Conservation (phyloP, 371 early-diverging fungal genomes). For the Lichtheimia ornata region DNA sequence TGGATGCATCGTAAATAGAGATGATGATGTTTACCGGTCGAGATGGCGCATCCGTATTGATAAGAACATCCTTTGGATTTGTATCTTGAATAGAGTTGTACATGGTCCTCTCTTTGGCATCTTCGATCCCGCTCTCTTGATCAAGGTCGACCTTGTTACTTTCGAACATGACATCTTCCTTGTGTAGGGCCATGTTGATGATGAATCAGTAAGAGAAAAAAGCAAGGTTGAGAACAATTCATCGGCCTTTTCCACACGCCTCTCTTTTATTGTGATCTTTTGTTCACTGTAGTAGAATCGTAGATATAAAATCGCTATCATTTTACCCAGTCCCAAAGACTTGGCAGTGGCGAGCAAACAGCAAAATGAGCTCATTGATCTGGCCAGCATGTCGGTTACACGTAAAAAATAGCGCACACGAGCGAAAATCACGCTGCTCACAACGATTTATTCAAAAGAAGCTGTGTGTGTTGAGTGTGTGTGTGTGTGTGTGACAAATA, state of each 20-base stretch:
- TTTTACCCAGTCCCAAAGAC: background rate
- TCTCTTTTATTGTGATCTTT: background rate
- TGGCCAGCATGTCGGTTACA: conserved; percentile 4
- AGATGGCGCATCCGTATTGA: conserved; percentile 21
- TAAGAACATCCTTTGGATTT: conserved; percentile 20
- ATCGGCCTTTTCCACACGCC: too few species aligned
- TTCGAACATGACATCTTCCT: too few species aligned
- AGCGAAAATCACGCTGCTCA: conserved; percentile 9
- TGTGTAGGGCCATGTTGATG: too few species aligned
- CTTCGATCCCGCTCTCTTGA: conserved; percentile 10
- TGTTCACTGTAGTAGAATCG: background rate
- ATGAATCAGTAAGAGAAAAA: too few species aligned
- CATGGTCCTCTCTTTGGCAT: conserved; percentile 7
- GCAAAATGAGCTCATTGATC: conserved; percentile 16
- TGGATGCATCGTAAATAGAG: background rate
- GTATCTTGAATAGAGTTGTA: conserved; percentile 18
- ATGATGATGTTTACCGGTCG: conserved; percentile 7
- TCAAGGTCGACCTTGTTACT: conserved; percentile 13
- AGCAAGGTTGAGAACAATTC: too few species aligned
- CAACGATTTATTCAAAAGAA: too few species aligned
- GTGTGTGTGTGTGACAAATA: background rate
- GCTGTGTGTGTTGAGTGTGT: background rate
- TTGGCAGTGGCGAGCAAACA: conserved; percentile 12
- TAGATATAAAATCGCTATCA: conserved; percentile 13
- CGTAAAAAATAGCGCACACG: background rate